Percentiles rank a stretch among this genome's conserved stretches.
Evolutionary conservation across 2,329 filamentous ascomycete species (phyloP).

Genomic region (Aspergillus fumigatus): DNA sequence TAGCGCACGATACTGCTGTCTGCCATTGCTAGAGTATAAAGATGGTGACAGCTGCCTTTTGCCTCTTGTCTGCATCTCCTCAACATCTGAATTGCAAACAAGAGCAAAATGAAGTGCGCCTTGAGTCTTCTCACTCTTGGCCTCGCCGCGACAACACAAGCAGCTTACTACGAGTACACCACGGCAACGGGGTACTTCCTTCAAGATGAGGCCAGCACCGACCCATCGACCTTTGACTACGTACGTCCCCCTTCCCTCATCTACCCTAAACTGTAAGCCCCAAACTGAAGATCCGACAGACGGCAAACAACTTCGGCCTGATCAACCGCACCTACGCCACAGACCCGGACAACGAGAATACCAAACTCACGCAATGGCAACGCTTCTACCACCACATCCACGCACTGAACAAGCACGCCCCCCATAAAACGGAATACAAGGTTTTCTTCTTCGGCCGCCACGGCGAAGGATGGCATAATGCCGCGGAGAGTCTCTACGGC

Average conservation of each 20-base stretch:
- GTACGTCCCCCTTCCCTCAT: constrained; percentile 19
- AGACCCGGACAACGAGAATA: constrained; percentile 28
- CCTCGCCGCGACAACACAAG: constrained; percentile 66
- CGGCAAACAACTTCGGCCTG: constrained; percentile 44
- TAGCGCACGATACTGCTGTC: too few species aligned
- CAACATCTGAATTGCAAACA: neutral
- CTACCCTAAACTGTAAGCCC: too few species aligned
- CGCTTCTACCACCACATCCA: constrained; percentile 49
- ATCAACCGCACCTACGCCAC: constrained; percentile 42
- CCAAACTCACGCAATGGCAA: constrained; percentile 50
- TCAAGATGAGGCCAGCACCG: constrained; percentile 45
- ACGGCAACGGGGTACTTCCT: constrained; percentile 47
- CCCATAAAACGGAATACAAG: constrained; percentile 46
- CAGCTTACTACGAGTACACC: constrained; percentile 30
- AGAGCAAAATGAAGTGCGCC: constrained; percentile 49
- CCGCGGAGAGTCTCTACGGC: constrained; percentile 54
- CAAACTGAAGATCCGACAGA: constrained; percentile 20
- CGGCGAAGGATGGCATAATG: constrained; percentile 58
- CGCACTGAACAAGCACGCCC: constrained; percentile 41
- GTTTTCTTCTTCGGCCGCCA: constrained; percentile 57
- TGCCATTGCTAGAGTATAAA: neutral
- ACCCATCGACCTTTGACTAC: constrained; percentile 45
- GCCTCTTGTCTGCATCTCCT: neutral
- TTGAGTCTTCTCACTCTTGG: constrained; percentile 68
- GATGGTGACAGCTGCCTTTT: neutral